Evolutionary conservation across 345 rosid species (phyloP).

Genomic region (Eucalyptus regnans): DNA sequence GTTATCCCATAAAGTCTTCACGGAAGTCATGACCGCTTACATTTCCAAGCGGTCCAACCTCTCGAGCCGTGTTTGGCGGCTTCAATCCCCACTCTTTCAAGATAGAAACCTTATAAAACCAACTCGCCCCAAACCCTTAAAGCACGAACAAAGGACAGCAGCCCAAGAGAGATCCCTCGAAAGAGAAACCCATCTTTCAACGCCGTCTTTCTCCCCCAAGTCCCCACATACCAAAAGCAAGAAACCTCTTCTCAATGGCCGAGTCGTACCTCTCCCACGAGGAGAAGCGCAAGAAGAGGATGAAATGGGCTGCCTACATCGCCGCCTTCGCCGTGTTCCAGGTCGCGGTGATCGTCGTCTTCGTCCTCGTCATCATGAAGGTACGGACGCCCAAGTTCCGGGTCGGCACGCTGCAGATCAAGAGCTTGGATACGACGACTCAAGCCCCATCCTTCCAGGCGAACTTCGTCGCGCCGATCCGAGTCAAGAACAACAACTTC

Average conservation of each 20-base stretch:
- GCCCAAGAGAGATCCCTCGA: neutral
- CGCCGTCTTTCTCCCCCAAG: neutral
- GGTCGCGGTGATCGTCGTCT: neutral
- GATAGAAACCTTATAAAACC: neutral
- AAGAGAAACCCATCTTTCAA: neutral
- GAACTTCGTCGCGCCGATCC: neutral
- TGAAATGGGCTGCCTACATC: neutral
- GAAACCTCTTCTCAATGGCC: neutral
- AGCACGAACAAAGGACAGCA: neutral
- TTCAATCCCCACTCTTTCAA: neutral
- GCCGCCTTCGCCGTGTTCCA: slow-evolving; percentile 2
- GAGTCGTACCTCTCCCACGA: neutral
- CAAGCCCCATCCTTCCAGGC: neutral
- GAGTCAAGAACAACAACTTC: slow-evolving; percentile 6
- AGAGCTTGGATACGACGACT: neutral
- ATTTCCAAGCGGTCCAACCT: neutral
- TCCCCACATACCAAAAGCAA: neutral
- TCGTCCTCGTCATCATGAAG: slow-evolving; percentile 1
- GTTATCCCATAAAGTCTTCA: neutral
- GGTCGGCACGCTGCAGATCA: neutral
- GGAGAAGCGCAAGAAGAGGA: slow-evolving; percentile 1
- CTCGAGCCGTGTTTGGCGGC: neutral
- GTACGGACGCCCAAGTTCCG: slow-evolving; percentile 1
- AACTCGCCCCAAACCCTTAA: neutral
- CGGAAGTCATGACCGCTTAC: neutral